Evolutionary conservation across 2,329 filamentous ascomycete genomes (phyloP).

Genomic region (Cladosporium halotolerans): DNA sequence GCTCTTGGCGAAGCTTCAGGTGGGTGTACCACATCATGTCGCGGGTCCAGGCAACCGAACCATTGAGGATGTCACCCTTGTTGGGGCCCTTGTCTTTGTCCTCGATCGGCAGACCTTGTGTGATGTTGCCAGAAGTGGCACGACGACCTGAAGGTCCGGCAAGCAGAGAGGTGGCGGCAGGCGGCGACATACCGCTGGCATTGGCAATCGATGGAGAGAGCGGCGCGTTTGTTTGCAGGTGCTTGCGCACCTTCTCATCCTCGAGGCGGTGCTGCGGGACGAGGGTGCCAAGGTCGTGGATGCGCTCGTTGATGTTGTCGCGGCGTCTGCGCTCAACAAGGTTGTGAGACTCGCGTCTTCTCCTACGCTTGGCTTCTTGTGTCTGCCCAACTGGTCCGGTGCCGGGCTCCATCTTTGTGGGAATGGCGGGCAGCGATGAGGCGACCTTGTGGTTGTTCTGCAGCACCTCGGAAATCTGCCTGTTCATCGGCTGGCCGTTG

Average conservation of each 20-base stretch:
- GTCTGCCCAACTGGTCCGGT: slow-evolving; percentile 55
- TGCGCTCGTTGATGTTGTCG: slow-evolving; percentile 98
- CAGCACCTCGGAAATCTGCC: slow-evolving; percentile 83
- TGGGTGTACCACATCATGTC: slow-evolving; percentile 97
- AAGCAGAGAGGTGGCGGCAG: slow-evolving; percentile 83
- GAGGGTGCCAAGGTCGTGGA: slow-evolving; percentile 89
- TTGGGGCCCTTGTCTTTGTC: slow-evolving; percentile 99
- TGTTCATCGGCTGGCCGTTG: slow-evolving; percentile 54
- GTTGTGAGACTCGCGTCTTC: slow-evolving; percentile 91
- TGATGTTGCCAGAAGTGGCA: slow-evolving; percentile 72
- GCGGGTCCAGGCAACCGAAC: slow-evolving; percentile 91
- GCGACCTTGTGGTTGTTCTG: slow-evolving; percentile 62
- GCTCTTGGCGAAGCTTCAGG: slow-evolving; percentile 80
- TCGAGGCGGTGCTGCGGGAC: slow-evolving; percentile 89
- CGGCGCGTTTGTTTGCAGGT: slow-evolving; percentile 85
- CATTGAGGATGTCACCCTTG: slow-evolving; percentile 97
- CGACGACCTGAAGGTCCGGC: slow-evolving; percentile 78
- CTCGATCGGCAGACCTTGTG: slow-evolving; percentile 83
- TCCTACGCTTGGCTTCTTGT: slow-evolving; percentile 88
- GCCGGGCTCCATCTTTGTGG: slow-evolving; percentile 68
- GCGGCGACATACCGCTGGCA: slow-evolving; percentile 60
- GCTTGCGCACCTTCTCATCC: slow-evolving; percentile 93
- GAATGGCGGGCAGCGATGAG: slow-evolving; percentile 79
- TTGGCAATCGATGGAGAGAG: slow-evolving; percentile 70
- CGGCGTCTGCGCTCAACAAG: slow-evolving; percentile 88